Evolutionary conservation across 2,329 filamentous ascomycete genomes (phyloP).

Genomic region (Trichoderma cornu-damae): DNA sequence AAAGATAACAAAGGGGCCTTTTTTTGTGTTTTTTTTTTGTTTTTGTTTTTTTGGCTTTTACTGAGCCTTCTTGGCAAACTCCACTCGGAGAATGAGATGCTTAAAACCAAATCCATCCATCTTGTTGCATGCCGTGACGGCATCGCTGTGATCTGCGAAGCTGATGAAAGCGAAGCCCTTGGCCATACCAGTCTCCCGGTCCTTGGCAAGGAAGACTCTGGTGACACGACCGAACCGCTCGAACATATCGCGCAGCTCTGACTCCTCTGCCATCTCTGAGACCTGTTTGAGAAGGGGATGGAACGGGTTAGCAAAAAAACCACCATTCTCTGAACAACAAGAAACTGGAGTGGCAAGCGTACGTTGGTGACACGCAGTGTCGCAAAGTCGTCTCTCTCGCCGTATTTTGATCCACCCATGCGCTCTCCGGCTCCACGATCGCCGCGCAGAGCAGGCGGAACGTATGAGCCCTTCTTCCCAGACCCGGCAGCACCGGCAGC

Average conservation of each 20-base stretch:
- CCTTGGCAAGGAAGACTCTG: conserved; percentile 95
- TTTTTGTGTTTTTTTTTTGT: too few relatives aligned
- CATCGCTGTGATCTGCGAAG: conserved; percentile 84
- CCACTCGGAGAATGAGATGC: conserved; percentile 79
- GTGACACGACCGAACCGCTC: conserved; percentile 95
- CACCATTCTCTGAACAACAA: too few relatives aligned
- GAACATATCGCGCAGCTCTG: conserved; percentile 95
- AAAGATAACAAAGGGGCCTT: conserved; percentile 26
- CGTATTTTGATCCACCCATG: conserved; percentile 76
- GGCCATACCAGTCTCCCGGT: conserved; percentile 89
- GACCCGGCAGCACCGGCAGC: conserved; percentile 51
- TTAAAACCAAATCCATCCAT: conserved; percentile 95
- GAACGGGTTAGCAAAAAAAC: too few relatives aligned
- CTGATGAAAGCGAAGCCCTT: conserved; percentile 99
- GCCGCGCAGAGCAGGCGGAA: conserved; percentile 87
- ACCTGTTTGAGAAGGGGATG: conserved; percentile 53
- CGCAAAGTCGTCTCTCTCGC: conserved; percentile 91
- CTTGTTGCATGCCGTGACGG: conserved; percentile 88
- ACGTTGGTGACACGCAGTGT: conserved; percentile 98
- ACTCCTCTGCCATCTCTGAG: conserved; percentile 94
- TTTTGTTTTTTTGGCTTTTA: too few relatives aligned
- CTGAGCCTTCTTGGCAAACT: conserved; percentile 74
- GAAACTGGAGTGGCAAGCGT: conserved; percentile 24
- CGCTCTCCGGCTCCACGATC: conserved; percentile 65
- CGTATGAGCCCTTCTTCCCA: conserved; percentile 75